Evolutionary conservation across 331 rosid species (phyloP), one percentile per base, ranked within the genome.

Genomic region (Phaseolus coccineus): DNA sequence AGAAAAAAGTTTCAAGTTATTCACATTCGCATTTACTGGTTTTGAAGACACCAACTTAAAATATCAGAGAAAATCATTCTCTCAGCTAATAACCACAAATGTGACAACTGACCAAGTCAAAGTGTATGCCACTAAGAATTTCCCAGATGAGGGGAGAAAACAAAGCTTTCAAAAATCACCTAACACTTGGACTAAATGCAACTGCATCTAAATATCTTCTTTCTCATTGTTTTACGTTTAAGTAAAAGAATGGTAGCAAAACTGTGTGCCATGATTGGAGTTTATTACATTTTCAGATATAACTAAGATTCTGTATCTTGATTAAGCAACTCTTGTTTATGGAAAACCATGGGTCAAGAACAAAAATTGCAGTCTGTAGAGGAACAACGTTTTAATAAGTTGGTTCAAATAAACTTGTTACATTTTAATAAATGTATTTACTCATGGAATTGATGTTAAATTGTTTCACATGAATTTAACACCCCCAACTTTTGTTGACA

Each of bases 1-100:
- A 56, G 78, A 64, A 42, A 44, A 66, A 67, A 67, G 35, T 70
- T 44, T 59, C 3, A 61, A 62, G 7, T 14, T 15, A 33, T 62
- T 63, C 69, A 31, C 68, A 7, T 25, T 10, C 37, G 4, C 8
- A 27, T 33, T 8, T 15, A 3, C 46, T 63, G 47, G 33, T 63
- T 63, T 33, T 63, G 6, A 15, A 59, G n/a, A 27, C 28, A 24
- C 2, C 28, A 2, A 53, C 11, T 19, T 1, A 10, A 25, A 10
- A 11, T 6, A 15, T 59, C 7, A 12, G 9, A 28, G 19, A 59
- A 27, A 27, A 59, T 59, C 15, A 28, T 33, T 63, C 42, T 3
- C 42, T 30, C 42, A 28, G 11, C 10, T 13, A 30, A 62, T 62
- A 31, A 16, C 42, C 31, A 31, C 67, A 59, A 59, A 59, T 13